phyloP scores from a whole-genome alignment of 345 rosid species.

The Viola odorata region DNA sequence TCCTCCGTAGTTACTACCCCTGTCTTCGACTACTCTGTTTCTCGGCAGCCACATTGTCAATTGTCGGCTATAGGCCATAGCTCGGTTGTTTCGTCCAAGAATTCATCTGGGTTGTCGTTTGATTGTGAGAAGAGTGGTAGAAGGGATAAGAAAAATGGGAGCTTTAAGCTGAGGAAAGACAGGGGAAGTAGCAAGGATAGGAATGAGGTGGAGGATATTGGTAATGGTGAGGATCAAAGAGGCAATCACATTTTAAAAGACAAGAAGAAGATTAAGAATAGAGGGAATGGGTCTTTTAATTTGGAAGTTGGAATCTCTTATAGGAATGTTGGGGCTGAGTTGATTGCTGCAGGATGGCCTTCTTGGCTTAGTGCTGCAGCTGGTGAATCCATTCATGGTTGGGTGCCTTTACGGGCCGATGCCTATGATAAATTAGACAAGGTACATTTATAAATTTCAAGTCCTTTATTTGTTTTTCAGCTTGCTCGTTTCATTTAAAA shows the following conservation, averaged over 20 bases:
- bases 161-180: neutral
- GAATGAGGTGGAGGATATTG: constrained; percentile 22
- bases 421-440: constrained; percentile 71
- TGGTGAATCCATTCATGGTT: constrained; percentile 61
- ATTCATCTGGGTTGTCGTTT: constrained; percentile 23
- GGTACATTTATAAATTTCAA: constrained; percentile 25
- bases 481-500: no score
- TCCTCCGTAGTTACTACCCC: constrained; percentile 38
- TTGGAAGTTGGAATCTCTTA: constrained; percentile 41
- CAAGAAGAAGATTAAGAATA: constrained; percentile 30
- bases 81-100: constrained; percentile 20
- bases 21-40: constrained; percentile 12
- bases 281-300: constrained; percentile 26
- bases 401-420: constrained; percentile 68
- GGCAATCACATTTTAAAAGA: neutral
- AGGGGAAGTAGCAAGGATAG: neutral
- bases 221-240: constrained; percentile 19
- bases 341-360: constrained; percentile 74
- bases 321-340: constrained; percentile 48
- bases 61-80: constrained; percentile 9
- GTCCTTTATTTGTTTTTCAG: neutral
- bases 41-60: neutral
- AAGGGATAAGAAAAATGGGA: constrained; percentile 3
- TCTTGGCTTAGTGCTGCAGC: constrained; percentile 66
- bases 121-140: constrained; percentile 10